phyloP scores from a whole-genome alignment of 176 grass and related monocot species.

The Coix lacrymajobi region DNA sequence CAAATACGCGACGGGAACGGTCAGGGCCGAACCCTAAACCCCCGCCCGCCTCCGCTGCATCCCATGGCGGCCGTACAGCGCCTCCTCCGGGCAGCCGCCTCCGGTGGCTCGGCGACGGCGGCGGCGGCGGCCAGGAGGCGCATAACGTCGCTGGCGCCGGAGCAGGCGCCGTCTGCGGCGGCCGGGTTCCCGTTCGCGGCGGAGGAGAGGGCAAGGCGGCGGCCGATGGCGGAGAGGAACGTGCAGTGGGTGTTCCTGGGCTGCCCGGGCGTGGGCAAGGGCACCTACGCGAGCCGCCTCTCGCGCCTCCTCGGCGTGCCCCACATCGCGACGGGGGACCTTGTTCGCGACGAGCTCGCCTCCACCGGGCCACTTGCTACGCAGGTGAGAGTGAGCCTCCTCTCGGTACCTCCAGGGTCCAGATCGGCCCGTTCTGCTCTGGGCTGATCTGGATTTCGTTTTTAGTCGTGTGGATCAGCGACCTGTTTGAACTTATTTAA shows the following conservation, averaged over 20 bases:
- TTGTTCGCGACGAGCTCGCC: slow-evolving; percentile 81
- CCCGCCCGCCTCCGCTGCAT: not conserved
- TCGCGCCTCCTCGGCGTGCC: slow-evolving; percentile 78
- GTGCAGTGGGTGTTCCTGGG: slow-evolving; percentile 98
- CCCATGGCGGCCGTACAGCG: slow-evolving; percentile 55
- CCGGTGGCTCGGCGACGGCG: not conserved
- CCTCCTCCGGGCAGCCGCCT: slow-evolving; percentile 34
- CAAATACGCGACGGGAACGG: slow-evolving; percentile 10
- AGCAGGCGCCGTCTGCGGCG: not conserved
- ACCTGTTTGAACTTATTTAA: not conserved
- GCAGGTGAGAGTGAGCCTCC: slow-evolving; percentile 37
- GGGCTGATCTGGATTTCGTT: slow-evolving; percentile 24
- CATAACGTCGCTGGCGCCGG: slow-evolving; percentile 36
- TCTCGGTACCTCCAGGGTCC: not conserved
- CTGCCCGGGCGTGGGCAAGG: slow-evolving; percentile 89
- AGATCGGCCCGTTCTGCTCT: not conserved
- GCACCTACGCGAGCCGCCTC: slow-evolving; percentile 78
- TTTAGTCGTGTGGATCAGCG: not conserved
- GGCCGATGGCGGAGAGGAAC: slow-evolving; percentile 44
- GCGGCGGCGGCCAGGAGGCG: slow-evolving; percentile 20
- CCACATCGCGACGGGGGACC: slow-evolving; percentile 93
- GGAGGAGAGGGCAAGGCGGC: slow-evolving; percentile 5
- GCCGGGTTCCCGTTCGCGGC: not conserved
- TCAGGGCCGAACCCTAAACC: slow-evolving; percentile 24
- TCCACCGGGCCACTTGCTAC: slow-evolving; percentile 53